These are phyloP conservation scores for Pseudocercospora fuligena DNA, from an alignment of 2,329 filamentous ascomycete genomes.

Conservation along the genomic window DNA sequence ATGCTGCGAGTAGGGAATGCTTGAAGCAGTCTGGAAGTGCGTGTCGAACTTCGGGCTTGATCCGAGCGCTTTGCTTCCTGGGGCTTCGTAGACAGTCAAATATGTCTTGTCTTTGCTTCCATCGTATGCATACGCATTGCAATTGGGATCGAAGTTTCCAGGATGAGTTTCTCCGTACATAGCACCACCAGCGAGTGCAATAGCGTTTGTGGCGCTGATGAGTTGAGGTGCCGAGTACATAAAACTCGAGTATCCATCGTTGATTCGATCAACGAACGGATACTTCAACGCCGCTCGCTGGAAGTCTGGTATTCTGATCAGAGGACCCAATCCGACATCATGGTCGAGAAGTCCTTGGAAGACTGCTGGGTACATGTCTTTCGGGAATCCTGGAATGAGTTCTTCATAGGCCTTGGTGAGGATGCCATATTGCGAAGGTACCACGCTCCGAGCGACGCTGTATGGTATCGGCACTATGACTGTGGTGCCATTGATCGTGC, in stretches of 20 bases:
- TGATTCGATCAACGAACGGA: conserved; percentile 24
- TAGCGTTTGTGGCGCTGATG: conserved; percentile 12
- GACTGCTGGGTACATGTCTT: conserved; percentile 23
- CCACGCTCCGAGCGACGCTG: conserved; percentile 19
- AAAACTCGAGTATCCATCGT: conserved; percentile 25
- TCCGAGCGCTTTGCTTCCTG: conserved; percentile 8
- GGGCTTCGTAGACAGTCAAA: conserved; percentile 15
- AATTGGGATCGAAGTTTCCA: conserved; percentile 20
- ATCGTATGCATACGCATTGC: conserved; percentile 21
- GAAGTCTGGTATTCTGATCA: conserved; percentile 23
- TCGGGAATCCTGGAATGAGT: conserved; percentile 18
- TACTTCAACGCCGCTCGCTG: conserved; percentile 16
- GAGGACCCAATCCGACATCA: conserved; percentile 11
- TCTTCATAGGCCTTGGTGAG: conserved; percentile 21
- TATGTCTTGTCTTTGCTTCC: conserved; percentile 9
- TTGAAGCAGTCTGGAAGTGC: conserved; percentile 9
- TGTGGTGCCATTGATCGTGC: conserved; percentile 27
- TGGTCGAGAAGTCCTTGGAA: conserved; percentile 22
- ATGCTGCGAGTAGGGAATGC: conserved; percentile 15
- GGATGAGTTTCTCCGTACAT: conserved; percentile 16
- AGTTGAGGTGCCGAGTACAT: conserved; percentile 19
- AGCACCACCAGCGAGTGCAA: conserved; percentile 14
- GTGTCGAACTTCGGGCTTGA: conserved; percentile 16
- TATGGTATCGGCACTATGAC: conserved; percentile 26
- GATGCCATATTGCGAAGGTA: conserved; percentile 25